These are phyloP conservation scores for Hymenoscyphus albidus DNA, from an alignment of 2,329 filamentous ascomycete genomes.

Conservation along the genomic window DNA sequence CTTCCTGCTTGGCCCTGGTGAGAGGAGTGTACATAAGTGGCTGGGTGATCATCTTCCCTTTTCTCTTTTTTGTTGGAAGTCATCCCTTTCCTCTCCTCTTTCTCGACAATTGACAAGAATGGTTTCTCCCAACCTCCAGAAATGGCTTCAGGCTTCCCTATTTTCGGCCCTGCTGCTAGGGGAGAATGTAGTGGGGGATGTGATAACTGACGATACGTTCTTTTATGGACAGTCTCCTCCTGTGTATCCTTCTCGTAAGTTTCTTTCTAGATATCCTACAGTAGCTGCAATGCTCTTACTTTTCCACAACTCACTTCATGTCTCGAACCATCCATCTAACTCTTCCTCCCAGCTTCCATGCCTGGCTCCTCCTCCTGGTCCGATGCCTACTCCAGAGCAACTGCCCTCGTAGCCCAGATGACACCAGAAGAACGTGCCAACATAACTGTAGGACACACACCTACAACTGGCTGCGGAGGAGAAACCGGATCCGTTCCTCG, in stretches of 20 bases:
- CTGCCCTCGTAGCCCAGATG: slow-evolving; percentile 57
- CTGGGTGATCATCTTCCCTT: too few species aligned
- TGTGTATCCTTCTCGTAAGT: slow-evolving; percentile 37
- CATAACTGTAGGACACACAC: slow-evolving; percentile 52
- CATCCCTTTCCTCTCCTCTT: background rate
- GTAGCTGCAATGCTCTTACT: background rate
- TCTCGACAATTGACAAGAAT: background rate
- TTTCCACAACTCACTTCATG: background rate
- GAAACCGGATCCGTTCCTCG: slow-evolving; percentile 48
- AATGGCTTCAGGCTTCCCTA: background rate
- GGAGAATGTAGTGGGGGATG: background rate
- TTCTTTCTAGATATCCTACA: background rate
- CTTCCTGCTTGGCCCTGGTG: too few species aligned
- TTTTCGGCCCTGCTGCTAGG: background rate
- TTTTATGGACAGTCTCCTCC: slow-evolving; percentile 40
- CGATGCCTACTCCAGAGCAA: slow-evolving; percentile 65
- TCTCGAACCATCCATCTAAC: background rate
- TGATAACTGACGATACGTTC: slow-evolving; percentile 25
- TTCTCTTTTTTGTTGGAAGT: background rate
- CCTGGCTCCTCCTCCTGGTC: slow-evolving; percentile 47
- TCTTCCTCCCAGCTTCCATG: background rate
- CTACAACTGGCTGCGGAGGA: slow-evolving; percentile 27
- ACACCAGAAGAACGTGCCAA: slow-evolving; percentile 30
- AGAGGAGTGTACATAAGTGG: too few species aligned
- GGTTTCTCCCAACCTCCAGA: background rate